Percentiles rank a stretch among this genome's conserved stretches.
phyloP scores from a whole-genome alignment of 2,329 filamentous ascomycete genomes.

The Botryotinia calthae region DNA sequence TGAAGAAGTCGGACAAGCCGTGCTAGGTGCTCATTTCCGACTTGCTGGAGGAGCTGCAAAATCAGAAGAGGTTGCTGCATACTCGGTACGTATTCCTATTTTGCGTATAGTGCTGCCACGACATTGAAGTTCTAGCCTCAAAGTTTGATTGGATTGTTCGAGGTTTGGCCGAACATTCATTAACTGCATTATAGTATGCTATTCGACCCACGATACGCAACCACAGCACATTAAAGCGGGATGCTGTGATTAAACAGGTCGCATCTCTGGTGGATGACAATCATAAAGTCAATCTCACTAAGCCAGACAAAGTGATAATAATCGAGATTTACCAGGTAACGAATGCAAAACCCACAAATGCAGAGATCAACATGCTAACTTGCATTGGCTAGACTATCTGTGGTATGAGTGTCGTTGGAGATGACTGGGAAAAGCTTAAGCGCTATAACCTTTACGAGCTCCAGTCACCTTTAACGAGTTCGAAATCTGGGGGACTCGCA shows the following conservation, averaged over 20 bases:
- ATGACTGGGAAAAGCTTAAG: slow-evolving; percentile 70
- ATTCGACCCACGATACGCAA: slow-evolving; percentile 77
- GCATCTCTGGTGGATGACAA: slow-evolving; percentile 49
- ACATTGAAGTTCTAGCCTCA: slow-evolving; percentile 10
- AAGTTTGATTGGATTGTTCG: slow-evolving; percentile 11
- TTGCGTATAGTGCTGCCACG: slow-evolving; percentile 15
- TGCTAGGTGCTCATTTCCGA: slow-evolving; percentile 61
- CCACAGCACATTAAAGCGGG: slow-evolving; percentile 65
- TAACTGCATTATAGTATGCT: slow-evolving; percentile 63
- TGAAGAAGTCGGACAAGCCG: slow-evolving; percentile 59
- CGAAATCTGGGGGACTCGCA: slow-evolving; percentile 18
- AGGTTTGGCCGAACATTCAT: background rate
- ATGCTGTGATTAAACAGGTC: slow-evolving; percentile 68
- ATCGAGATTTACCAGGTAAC: slow-evolving; percentile 77
- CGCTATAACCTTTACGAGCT: slow-evolving; percentile 77
- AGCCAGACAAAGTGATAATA: slow-evolving; percentile 75
- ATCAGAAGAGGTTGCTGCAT: slow-evolving; percentile 27
- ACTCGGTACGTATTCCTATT: slow-evolving; percentile 21
- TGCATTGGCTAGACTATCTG: slow-evolving; percentile 58
- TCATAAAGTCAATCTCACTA: slow-evolving; percentile 74
- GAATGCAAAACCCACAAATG: slow-evolving; percentile 9
- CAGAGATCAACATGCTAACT: slow-evolving; percentile 24
- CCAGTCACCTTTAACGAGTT: slow-evolving; percentile 45
- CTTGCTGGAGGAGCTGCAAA: slow-evolving; percentile 39
- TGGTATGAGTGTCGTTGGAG: slow-evolving; percentile 73